Evolutionary conservation across 2,329 filamentous ascomycete species (phyloP), one percentile per base, ranked within the genome.

Genomic region (Aspergillus alliaceus): DNA sequence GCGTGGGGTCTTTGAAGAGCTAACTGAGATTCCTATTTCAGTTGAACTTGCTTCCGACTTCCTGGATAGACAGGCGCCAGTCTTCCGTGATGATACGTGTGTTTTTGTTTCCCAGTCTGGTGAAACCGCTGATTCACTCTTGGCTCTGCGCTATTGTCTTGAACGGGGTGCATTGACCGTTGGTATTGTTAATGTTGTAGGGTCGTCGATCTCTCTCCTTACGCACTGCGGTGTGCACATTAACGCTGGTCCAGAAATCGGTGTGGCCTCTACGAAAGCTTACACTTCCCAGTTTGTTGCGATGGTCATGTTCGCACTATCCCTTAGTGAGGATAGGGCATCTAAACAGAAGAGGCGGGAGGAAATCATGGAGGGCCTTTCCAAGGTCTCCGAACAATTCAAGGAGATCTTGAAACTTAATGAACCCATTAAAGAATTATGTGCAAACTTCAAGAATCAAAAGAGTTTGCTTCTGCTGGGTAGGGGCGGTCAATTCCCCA

Each of bases 171-270:
- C 95, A 51, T 82, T 99, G 77, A 98, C 95, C 42, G 95, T 99
- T 64, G 95, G 95, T 82, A 93, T 98, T 66, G 95, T 99, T 79
- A 99, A 99, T 81, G 92, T 96, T 60, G 95, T 99, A 70, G 95
- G 95, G 70, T 98, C 95, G 56, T 97, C 93, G 73, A 99, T 99
- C 78, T 99, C 95, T 47, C 89, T 99, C 69, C 89, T 99, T 71
- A 99, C 95, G 64, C 95, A 99, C 86, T 99, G 95, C 72, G 95
- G 95, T 92, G 95, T 99, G 55, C 95, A 99, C 83, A 93, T 99
- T 83, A 99, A 99, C 79, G 95, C 95, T 66, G 95, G 95, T 56
- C 95, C 95, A 53, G 95, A 99, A 78, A 98, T 99, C 63, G 95
- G 95, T 87, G 95, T 99, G 64, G 95, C 95, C 59, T 98, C 93